A percentile compares a stretch with the other conserved stretches of the same genome.
Evolutionary conservation across 2,329 filamentous ascomycete genomes (phyloP).

Genomic region (Exophiala oligosperma): DNA sequence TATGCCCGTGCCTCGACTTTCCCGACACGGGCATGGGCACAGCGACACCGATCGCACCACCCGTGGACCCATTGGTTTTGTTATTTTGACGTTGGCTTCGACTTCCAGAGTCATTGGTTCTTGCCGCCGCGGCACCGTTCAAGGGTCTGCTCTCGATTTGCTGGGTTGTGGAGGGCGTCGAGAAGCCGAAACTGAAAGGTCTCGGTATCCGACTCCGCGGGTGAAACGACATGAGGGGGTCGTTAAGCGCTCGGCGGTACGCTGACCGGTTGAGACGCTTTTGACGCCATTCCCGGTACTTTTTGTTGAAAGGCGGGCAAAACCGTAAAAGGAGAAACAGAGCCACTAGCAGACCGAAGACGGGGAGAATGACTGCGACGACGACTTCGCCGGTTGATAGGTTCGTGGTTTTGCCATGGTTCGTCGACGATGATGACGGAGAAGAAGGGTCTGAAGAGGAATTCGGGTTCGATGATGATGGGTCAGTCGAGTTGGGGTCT

Average conservation of each 20-base stretch:
- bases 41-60: slow-evolving; percentile 17
- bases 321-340: slow-evolving; percentile 20
- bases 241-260: slow-evolving; percentile 24
- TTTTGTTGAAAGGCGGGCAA: slow-evolving; percentile 14
- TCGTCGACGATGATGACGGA: slow-evolving; percentile 3
- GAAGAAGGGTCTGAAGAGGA: neutral
- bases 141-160: slow-evolving; percentile 17
- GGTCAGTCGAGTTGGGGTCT: neutral
- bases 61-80: slow-evolving; percentile 6
- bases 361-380: slow-evolving; percentile 20
- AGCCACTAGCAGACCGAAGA: slow-evolving; percentile 13
- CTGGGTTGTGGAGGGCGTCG: slow-evolving; percentile 4
- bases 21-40: slow-evolving; percentile 9
- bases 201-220: slow-evolving; percentile 10
- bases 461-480: neutral
- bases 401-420: neutral
- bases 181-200: slow-evolving; percentile 23
- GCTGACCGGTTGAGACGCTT: slow-evolving; percentile 15
- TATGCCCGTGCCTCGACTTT: slow-evolving; percentile 9
- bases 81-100: neutral
- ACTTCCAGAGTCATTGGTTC: neutral
- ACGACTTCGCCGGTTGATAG: slow-evolving; percentile 23
- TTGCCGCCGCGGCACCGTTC: slow-evolving; percentile 10
- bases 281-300: slow-evolving; percentile 15
- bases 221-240: slow-evolving; percentile 18